Evolutionary conservation across 2,329 filamentous ascomycete species (phyloP), one percentile per base, ranked within the genome.

Genomic region (Alternaria panax): DNA sequence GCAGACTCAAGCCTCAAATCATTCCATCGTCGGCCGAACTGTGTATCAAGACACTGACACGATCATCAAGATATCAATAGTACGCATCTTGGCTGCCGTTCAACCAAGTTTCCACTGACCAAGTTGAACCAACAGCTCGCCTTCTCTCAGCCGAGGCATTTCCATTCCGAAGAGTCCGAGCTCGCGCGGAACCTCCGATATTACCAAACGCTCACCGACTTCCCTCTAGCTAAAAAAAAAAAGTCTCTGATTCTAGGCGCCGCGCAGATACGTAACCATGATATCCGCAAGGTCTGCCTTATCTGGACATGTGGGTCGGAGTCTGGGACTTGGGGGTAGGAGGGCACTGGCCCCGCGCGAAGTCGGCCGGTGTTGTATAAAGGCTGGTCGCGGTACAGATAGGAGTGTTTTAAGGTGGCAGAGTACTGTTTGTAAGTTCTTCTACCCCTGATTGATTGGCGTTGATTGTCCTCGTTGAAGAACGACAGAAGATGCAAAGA

Each of bases 301-400:
- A 63, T 70, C 62, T 63, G 69, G 69, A 60, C 61, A 70, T 68
- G 69, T 70, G 68, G 69, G 69, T 59, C 67, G 40, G 18, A 45
- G 30, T 45, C 50, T 32, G 50, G 48, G 27, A 32, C 27, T 36
- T 20, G 51, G 51, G 42, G 41, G n/a, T 28, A 18, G 30, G 32
- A 59, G 38, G 45, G 58, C 42, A 53, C 55, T 50, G 53, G 57
- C 52, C 55, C 42, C 60, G 54, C 61, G 65, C 63, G 66, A 64
- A 60, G 63, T 72, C 64, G 66, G 69, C 69, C 55, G 61, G 40
- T 30, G 24, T 46, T 38, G 54, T 66, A 67, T 67, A 67, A 67
- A 59, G 59, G 42, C 50, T 46, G 60, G 51, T 55, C 51, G 58
- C 57, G 46, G 36, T 40, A 40, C 36, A 40, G 36, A 52, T 59